Conservation (phyloP, 768 basidiomycete species). For the Glaciozyma antarctica region DNA sequence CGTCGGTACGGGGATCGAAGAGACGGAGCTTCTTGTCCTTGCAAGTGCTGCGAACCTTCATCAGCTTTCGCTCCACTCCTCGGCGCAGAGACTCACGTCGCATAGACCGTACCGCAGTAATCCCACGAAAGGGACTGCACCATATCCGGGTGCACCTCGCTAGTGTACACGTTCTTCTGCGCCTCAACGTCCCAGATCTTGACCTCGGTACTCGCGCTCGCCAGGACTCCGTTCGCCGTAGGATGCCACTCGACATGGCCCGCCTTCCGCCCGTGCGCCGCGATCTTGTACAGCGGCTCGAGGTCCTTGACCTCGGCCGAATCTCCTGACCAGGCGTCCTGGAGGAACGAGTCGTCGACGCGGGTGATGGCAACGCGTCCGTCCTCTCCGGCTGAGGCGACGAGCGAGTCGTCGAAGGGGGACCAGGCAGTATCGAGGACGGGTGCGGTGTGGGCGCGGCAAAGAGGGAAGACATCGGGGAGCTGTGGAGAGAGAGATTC, state of each 20-base stretch:
- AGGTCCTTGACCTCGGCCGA: slow-evolving; percentile 77
- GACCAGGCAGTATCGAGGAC: slow-evolving; percentile 96
- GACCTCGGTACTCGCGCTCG: slow-evolving; percentile 69
- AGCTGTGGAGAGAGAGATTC: slow-evolving; percentile 53
- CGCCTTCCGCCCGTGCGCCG: slow-evolving; percentile 59
- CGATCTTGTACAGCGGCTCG: slow-evolving; percentile 71
- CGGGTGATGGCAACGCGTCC: slow-evolving; percentile 89
- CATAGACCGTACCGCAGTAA: slow-evolving; percentile 65
- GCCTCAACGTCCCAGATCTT: slow-evolving; percentile 80
- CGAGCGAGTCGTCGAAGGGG: slow-evolving; percentile 79
- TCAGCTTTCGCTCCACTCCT: background rate
- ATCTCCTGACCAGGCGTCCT: slow-evolving; percentile 48
- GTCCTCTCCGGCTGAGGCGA: slow-evolving; percentile 89
- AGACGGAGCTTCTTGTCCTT: slow-evolving; percentile 84
- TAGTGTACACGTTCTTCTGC: slow-evolving; percentile 53
- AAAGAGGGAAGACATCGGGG: slow-evolving; percentile 84
- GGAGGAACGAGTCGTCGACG: slow-evolving; percentile 60
- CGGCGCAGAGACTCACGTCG: slow-evolving; percentile 43
- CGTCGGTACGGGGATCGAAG: slow-evolving; percentile 77
- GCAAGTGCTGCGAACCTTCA: slow-evolving; percentile 48
- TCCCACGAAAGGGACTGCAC: slow-evolving; percentile 81
- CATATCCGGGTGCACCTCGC: slow-evolving; percentile 65
- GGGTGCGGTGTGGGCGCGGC: slow-evolving; percentile 54
- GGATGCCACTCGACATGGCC: slow-evolving; percentile 94
- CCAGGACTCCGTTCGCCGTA: slow-evolving; percentile 74